Percentiles rank a stretch among this genome's conserved stretches.
These are phyloP conservation scores for Blastobotrys arbuscula DNA, from an alignment of 1,139 yeast genomes.

Conservation along the genomic window DNA sequence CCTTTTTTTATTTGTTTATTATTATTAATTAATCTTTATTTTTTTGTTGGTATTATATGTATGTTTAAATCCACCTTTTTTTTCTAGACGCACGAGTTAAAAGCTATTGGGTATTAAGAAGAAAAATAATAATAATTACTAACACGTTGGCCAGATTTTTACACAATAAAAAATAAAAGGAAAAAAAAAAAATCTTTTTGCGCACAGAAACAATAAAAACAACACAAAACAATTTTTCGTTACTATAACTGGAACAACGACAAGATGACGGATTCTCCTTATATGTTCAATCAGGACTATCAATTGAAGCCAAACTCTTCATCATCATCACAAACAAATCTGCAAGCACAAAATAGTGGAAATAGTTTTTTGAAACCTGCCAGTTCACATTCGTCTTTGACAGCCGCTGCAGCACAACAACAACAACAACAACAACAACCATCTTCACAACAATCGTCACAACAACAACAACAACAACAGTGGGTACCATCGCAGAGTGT, in stretches of 20 bases:
- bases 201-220: not conserved
- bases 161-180: not conserved
- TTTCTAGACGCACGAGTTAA: not conserved
- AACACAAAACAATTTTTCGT: not conserved
- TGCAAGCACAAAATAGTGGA: not conserved
- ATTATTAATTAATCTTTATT: not conserved
- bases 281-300: constrained; percentile 8
- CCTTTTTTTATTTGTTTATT: not conserved
- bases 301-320: constrained; percentile 1
- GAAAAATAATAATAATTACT: not conserved
- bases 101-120: not conserved
- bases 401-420: not conserved
- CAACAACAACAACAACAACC: not conserved
- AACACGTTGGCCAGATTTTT: not conserved
- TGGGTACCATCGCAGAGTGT: constrained; percentile 3
- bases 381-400: constrained; percentile 7
- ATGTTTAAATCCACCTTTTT: not conserved
- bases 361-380: constrained; percentile 11
- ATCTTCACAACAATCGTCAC: not conserved
- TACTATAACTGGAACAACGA: not conserved
- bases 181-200: not conserved
- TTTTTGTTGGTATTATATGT: too few relatives aligned
- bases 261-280: constrained; percentile 10
- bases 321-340: constrained; percentile 4
- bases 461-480: constrained; percentile 3